These are phyloP conservation scores for Parachaetomium inaequale DNA, from an alignment of 495 filamentous ascomycete genomes.

Conservation along the genomic window DNA sequence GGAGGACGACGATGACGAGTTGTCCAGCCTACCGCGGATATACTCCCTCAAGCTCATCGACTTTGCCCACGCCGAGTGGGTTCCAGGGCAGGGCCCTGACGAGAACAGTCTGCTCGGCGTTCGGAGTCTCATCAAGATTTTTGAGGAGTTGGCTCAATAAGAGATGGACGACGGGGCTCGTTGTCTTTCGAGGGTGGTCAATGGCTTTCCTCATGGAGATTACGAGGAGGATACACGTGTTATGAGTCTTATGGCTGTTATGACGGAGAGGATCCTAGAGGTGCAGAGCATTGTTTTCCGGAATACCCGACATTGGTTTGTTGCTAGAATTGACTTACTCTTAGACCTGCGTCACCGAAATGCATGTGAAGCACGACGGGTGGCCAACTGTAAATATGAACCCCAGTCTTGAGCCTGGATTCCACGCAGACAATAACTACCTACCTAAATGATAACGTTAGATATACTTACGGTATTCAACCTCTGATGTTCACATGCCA, in stretches of 20 bases:
- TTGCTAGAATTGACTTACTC: background rate
- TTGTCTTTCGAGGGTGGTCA: background rate
- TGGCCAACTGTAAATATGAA: no score
- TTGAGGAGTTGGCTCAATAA: constrained; percentile 57
- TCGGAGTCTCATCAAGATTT: constrained; percentile 65
- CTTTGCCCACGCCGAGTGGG: constrained; percentile 91
- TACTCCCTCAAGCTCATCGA: constrained; percentile 88
- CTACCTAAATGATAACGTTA: no score
- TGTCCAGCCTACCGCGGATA: constrained; percentile 64
- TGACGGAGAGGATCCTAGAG: background rate
- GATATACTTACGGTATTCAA: no score
- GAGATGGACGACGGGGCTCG: background rate
- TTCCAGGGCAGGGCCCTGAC: constrained; percentile 79
- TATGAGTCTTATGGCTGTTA: background rate
- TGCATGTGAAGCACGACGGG: background rate
- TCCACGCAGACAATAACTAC: no score
- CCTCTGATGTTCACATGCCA: background rate
- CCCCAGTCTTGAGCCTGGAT: no score
- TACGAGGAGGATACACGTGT: background rate
- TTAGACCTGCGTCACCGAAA: background rate
- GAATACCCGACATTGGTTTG: background rate
- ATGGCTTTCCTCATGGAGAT: background rate
- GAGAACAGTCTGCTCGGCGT: constrained; percentile 79
- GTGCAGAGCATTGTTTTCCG: background rate
- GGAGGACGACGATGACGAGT: constrained; percentile 64